Evolutionary conservation across 352 stramenopile species (phyloP), one percentile per base, ranked within the genome.

Genomic region (Pythium grandisporangium): DNA sequence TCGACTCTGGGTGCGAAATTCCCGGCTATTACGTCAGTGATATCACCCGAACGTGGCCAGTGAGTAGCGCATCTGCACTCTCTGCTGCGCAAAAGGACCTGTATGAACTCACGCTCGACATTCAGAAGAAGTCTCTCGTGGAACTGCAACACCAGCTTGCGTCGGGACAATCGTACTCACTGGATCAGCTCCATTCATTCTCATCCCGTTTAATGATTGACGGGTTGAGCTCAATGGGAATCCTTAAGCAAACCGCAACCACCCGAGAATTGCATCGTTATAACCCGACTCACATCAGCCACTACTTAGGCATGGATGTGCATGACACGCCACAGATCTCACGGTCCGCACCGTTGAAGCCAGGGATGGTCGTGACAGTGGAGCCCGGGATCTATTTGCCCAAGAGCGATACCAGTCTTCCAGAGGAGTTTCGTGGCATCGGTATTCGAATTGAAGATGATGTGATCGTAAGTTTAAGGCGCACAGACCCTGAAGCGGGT

Each of bases 401-500:
- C 14, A 70, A 85, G 59, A 68, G 70, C 26, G 78, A 92, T 48
- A 37, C 57, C 25, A 66, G 66, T 30, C 25, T 92, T 7, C 78
- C 78, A 11, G 48, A 61, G 14, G 75, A 89, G 33, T 86, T 88
- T 59, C 75, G 78, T 49, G 78, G 78, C 27, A 84, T 92, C 16
- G 78, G 78, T 32, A 86, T 92, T 49, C 78, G 78, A 25, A 92
- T 92, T 38, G 78, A 92, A 61, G 78, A 92, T 51, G 78, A 92
- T 39, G 68, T 92, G 45, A 66, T 89, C 41, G 78, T 92, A 64
- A 33, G 74, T 63, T n/a, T n/a, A n/a, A n/a, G n/a, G n/a, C n/a
- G n/a, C n/a, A n/a, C n/a, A n/a, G n/a, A n/a, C n/a, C n/a, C n/a
- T n/a, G n/a, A n/a, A n/a, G n/a, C n/a, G n/a, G n/a, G n/a, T n/a